Conservation (phyloP, 208 protist species). For the Cochliopodium minus region DNA sequence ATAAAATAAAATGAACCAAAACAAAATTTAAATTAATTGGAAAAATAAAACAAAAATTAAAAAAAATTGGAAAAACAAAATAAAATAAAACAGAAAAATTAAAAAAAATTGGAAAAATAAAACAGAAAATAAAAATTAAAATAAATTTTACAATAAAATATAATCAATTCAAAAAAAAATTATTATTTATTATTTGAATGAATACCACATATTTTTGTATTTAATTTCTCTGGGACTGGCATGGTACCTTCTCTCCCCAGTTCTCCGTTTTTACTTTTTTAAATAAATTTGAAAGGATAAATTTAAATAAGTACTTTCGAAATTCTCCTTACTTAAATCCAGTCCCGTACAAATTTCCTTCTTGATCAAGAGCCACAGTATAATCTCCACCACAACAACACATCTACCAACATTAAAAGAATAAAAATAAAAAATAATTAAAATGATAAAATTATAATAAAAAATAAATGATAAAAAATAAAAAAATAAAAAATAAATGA, state of each 20-base stretch:
- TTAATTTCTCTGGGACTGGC: no score
- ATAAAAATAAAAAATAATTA: background rate
- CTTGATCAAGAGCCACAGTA: no score
- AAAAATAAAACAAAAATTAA: background rate
- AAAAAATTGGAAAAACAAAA: background rate
- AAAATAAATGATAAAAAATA: background rate
- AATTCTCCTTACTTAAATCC: no score
- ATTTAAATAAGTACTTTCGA: background rate
- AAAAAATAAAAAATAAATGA: slow-evolving; percentile 1
- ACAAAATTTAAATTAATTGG: background rate
- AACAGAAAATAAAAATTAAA: background rate
- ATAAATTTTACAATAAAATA: background rate
- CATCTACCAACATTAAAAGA: no score
- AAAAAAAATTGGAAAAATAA: background rate
- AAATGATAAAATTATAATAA: background rate
- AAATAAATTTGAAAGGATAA: background rate
- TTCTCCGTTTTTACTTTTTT: no score
- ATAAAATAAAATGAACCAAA: background rate
- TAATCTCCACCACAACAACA: no score
- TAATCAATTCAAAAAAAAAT: background rate
- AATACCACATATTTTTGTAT: background rate
- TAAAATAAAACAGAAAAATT: background rate
- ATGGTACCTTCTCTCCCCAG: no score
- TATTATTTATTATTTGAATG: background rate
- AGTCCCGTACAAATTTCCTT: no score